Base-by-base conservation (phyloP, 805 yeast species). In the Wickerhamomyces rabaulensis region DNA sequence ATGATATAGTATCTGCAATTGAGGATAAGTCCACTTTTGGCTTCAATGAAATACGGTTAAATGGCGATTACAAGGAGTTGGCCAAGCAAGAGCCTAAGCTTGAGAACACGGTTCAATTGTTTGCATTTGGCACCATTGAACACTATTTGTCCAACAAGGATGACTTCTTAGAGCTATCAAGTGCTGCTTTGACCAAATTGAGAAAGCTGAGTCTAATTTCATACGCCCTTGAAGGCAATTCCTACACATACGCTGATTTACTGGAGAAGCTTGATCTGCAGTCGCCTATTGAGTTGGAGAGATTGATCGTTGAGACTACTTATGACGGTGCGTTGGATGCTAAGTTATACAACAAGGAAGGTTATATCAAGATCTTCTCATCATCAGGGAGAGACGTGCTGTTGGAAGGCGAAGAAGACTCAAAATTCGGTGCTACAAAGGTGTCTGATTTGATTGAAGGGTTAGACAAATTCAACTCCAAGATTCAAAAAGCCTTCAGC, bases 381-480 rank as follows among this genome's bases (percentile, higher is more conserved):
- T 49, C 54, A 12, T 41, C 35, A 23, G 64, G 64, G 1, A 47
- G 64, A 21, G 64, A 59, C 38, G 60, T 60, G 4, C 25, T 56
- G 2, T 38, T 54, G 2, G 39, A 41, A 3, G 40, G 39, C 6
- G 63, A 56, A n/a, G 17, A 37, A 2, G 22, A 9, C 2, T 21
- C 44, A 17, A 12, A 41, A 31, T 3, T 25, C 19, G n/a, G 40
- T 41, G 13, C 41, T 9, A 44, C 41, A 2, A 12, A 5, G 5
- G 31, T 50, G 25, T 16, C 49, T 6, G 53, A 51, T 13, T 23
- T 60, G 16, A 36, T 56, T 4, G 19, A 36, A 10, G 53, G 48
- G 9, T 37, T 60, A 22, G 37, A 50, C 6, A 36, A 15, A 3
- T 58, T 60, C 37, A 43, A 36, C 2, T 40, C 15, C 1, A 50